Evolutionary conservation across 2,329 filamentous ascomycete species (phyloP), one percentile per base, ranked within the genome.

Genomic region (Ceratocystiopsis sp.): DNA sequence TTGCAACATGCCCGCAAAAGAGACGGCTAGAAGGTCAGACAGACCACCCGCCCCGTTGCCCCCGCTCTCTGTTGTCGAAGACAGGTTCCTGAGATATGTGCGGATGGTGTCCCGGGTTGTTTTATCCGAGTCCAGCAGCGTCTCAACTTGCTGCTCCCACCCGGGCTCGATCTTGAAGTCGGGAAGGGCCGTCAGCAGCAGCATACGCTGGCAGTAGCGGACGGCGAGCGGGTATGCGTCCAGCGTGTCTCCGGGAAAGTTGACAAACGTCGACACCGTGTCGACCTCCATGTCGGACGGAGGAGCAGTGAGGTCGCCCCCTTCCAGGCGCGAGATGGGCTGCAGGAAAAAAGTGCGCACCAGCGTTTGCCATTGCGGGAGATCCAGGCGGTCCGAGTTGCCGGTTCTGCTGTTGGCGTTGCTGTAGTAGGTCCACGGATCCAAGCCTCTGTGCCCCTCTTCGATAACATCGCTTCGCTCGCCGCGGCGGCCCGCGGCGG

Each of bases 371-470:
- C 68, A 78, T 47, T 68, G 61, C 2, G 68, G 74, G 15, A 71
- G 56, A 37, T 47, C 48, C 42, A 46, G 56, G 3, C 61, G 56
- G 36, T 53, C 54, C n/a, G 59, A 63, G 36, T 64, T 60, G 36
- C 33, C 9, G 34, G 6, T 16, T 35, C 9, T 35, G 34, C 34
- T 35, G 34, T 13, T 16, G 8, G 14, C n/a, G 4, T 71, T 64
- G 18, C 62, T 61, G 42, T 60, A 61, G 46, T 67, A 64, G 0
- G 64, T 69, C 68, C 69, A 72, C 13, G 74, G 73, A 53, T 94
- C 85, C 4, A 95, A 68, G 1, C 91, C 91, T 58, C 85, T 87
- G 48, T 76, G 78, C 2, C 86, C 91, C 61, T 96, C 89, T 56
- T 98, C 91, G 1, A 84, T 62, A 3, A 96, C 78, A 55, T 96